phyloP scores from a whole-genome alignment of 352 stramenopile species.

The Peronospora destructor region DNA sequence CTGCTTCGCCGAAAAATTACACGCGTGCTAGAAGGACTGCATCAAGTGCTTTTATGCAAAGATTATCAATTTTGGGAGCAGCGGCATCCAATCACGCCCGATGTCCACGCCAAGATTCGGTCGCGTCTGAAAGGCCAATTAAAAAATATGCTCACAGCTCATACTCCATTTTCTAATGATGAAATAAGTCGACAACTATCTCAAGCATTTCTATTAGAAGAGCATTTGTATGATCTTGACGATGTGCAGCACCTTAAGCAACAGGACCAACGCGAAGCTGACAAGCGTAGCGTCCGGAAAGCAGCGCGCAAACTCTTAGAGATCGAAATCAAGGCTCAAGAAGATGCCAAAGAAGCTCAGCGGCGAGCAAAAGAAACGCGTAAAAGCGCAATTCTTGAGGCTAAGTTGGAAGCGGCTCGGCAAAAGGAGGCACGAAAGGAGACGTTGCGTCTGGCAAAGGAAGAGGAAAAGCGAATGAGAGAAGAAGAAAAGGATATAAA shows the following conservation, averaged over 20 bases:
- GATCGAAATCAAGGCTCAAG: conserved; percentile 72
- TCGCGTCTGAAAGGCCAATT: conserved; percentile 48
- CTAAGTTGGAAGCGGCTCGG: conserved; percentile 48
- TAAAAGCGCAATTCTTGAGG: conserved; percentile 63
- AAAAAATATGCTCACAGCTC: conserved; percentile 37
- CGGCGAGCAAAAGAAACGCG: conserved; percentile 58
- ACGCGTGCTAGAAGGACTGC: conserved; percentile 64
- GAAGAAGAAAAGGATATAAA: conserved; percentile 72
- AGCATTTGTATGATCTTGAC: conserved; percentile 38
- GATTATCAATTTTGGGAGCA: conserved; percentile 86
- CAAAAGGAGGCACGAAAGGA: conserved; percentile 70
- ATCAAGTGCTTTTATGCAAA: conserved; percentile 48
- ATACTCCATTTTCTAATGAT: conserved; percentile 30
- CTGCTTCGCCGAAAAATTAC: conserved; percentile 64
- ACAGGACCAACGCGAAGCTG: conserved; percentile 44
- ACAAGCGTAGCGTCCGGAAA: conserved; percentile 64
- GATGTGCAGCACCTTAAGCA: conserved; percentile 33
- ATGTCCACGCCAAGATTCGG: conserved; percentile 56
- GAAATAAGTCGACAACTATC: conserved; percentile 35
- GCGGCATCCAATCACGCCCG: conserved; percentile 50
- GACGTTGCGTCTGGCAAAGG: conserved; percentile 44
- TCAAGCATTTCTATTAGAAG: conserved; percentile 40
- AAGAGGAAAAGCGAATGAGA: conserved; percentile 58
- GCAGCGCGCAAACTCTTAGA: conserved; percentile 61
- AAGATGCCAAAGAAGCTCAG: conserved; percentile 67